Conservation (phyloP, 352 stramenopile genomes). For the Globisporangium viniferum region DNA sequence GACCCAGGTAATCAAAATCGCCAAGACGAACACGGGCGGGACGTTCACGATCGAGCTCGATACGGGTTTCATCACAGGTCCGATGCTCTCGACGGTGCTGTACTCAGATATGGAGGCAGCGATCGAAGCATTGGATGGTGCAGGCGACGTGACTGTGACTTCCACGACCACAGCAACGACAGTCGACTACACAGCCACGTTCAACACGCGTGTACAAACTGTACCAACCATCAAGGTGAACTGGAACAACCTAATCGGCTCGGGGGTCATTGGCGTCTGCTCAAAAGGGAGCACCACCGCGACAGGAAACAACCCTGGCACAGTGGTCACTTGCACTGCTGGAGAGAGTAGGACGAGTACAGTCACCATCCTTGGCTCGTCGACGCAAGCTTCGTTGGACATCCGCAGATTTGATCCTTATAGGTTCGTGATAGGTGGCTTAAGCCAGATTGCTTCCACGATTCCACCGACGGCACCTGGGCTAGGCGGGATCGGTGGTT, state of each 20-base stretch:
- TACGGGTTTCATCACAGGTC: slow-evolving; percentile 37
- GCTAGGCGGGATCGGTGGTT: slow-evolving; percentile 28
- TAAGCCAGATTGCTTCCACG: slow-evolving; percentile 38
- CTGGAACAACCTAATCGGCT: slow-evolving; percentile 30
- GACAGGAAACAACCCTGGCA: slow-evolving; percentile 30
- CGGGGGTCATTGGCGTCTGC: slow-evolving; percentile 47
- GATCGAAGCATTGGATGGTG: slow-evolving; percentile 70
- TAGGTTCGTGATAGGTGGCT: slow-evolving; percentile 41
- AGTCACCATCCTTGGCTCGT: slow-evolving; percentile 29
- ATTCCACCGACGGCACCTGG: slow-evolving; percentile 29
- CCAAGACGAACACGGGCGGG: slow-evolving; percentile 65
- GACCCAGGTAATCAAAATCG: slow-evolving; percentile 86
- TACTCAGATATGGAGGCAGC: slow-evolving; percentile 78
- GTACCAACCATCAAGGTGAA: slow-evolving; percentile 39
- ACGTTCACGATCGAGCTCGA: slow-evolving; percentile 81
- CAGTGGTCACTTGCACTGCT: slow-evolving; percentile 41
- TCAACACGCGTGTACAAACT: slow-evolving; percentile 36
- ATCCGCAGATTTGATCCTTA: slow-evolving; percentile 48
- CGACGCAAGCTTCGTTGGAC: slow-evolving; percentile 44
- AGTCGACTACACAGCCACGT: slow-evolving; percentile 51
- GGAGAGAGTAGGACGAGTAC: slow-evolving; percentile 43
- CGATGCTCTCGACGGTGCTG: slow-evolving; percentile 46
- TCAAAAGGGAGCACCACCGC: slow-evolving; percentile 28
- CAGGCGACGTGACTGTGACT: slow-evolving; percentile 77
- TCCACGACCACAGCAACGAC: slow-evolving; percentile 26